Evolutionary conservation across 31 red algal species (phyloP).

Genomic region (Asparagopsis taxiformis): DNA sequence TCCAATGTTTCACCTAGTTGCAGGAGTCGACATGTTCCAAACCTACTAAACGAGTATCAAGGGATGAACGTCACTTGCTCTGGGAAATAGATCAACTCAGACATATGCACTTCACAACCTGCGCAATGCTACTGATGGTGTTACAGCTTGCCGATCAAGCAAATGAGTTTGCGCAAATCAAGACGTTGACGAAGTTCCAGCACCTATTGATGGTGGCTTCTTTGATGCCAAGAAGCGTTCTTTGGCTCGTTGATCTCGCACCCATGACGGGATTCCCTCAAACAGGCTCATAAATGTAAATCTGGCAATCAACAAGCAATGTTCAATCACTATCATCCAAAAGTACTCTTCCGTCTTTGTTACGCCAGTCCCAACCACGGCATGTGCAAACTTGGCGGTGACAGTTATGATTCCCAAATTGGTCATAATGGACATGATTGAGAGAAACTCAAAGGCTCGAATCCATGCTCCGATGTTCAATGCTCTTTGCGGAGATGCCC

Average conservation of each 20-base stretch:
- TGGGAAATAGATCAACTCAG: too few relatives aligned
- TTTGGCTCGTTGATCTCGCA: slow-evolving; percentile 73
- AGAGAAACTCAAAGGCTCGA: slow-evolving; percentile 85
- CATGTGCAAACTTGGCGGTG: slow-evolving; percentile 50
- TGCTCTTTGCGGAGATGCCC: slow-evolving; percentile 67
- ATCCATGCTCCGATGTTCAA: slow-evolving; percentile 86
- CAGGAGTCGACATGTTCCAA: too few relatives aligned
- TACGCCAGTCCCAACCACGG: slow-evolving; percentile 55
- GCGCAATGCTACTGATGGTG: too few relatives aligned
- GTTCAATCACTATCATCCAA: slow-evolving; percentile 81
- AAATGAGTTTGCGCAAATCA: too few relatives aligned
- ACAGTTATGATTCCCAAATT: slow-evolving; percentile 85
- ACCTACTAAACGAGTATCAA: too few relatives aligned
- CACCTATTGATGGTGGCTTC: too few relatives aligned
- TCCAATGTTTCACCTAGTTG: too few relatives aligned
- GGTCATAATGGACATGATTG: slow-evolving; percentile 76
- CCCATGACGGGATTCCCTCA: slow-evolving; percentile 75
- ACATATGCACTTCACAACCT: too few relatives aligned
- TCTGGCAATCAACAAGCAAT: slow-evolving; percentile 53
- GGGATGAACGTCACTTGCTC: too few relatives aligned
- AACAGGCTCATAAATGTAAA: slow-evolving; percentile 48
- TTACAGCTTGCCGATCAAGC: too few relatives aligned
- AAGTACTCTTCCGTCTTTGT: slow-evolving; percentile 68
- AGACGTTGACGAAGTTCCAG: too few relatives aligned
- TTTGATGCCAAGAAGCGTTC: slow-evolving; percentile 68